A percentile compares a stretch with the other conserved stretches of the same genome.
These are phyloP conservation scores for Ustilago curta DNA, from an alignment of 1,284 basidiomycete genomes.

Conservation along the genomic window DNA sequence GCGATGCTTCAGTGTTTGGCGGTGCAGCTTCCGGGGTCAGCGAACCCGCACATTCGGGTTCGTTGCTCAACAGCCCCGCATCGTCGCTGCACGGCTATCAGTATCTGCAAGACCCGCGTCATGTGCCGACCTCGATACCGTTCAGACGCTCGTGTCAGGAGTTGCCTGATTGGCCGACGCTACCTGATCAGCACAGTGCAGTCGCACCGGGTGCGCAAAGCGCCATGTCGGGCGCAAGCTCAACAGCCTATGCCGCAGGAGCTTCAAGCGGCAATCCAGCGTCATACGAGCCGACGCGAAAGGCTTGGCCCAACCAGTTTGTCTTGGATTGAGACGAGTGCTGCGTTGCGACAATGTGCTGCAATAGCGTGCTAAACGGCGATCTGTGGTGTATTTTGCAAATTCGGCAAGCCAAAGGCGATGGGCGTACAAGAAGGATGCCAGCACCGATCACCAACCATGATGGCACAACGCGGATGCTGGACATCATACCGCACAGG, in stretches of 20 bases:
- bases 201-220: not conserved
- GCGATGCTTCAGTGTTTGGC: slow-evolving; percentile 26
- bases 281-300: slow-evolving; percentile 26
- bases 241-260: slow-evolving; percentile 13
- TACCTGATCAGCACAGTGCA: slow-evolving; percentile 9
- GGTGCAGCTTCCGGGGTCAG: slow-evolving; percentile 17
- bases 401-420: slow-evolving; percentile 26
- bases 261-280: slow-evolving; percentile 6
- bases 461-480: slow-evolving; percentile 6
- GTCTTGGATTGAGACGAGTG: slow-evolving; percentile 30
- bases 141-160: slow-evolving; percentile 38
- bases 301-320: slow-evolving; percentile 41
- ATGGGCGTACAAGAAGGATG: slow-evolving; percentile 17
- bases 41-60: slow-evolving; percentile 28
- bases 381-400: slow-evolving; percentile 30
- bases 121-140: slow-evolving; percentile 29
- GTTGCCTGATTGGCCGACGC: slow-evolving; percentile 35
- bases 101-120: slow-evolving; percentile 33
- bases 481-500: not conserved
- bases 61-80: slow-evolving; percentile 48
- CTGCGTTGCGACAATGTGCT: slow-evolving; percentile 21
- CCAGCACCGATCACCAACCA: not conserved
- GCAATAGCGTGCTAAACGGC: not conserved
- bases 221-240: not conserved
- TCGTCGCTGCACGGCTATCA: slow-evolving; percentile 45